Evolutionary conservation across 305 asterid genomes (phyloP), one percentile per base, ranked within the genome.

Genomic region (Fraxinus nigra): DNA sequence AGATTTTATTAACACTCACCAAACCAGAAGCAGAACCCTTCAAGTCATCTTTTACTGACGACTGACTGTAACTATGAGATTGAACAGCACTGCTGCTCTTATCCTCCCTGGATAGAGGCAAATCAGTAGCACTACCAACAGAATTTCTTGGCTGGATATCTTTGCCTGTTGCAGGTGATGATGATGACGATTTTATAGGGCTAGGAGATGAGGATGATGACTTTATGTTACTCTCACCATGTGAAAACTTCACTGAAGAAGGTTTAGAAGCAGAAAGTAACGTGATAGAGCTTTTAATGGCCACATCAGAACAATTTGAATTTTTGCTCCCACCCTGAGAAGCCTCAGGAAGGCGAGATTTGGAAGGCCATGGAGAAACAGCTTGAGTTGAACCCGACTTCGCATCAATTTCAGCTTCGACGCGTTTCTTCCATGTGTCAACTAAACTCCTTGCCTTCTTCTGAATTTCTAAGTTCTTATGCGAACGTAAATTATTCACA

Each of bases 361-460:
- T 89, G 14, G 94, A 86, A 34, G 94, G 82, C 93, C 94, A 91
- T 0, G 84, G 79, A 75, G 86, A 56, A 70, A 82, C 82, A 54
- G 85, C 81, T 69, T 86, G 93, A 69, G 86, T 78, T 63, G 95
- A 82, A 37, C 89, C 88, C 70, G 89, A 77, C 78, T 90, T 92
- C 20, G 92, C 85, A 82, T 93, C 96, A 80, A 88, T 91, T 89
- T 92, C 95, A 51, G 91, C 93, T 78, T 91, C 96, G 5, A 93
- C 97, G 5, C 95, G 90, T 82, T 91, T 93, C 90, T 93, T 93
- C 97, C 97, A 93, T 32, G 91, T 89, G 86, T 89, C 94, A 35
- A 93, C 97, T 78, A 93, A 87, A 84, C 88, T 80, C 56, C 93
- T 87, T n/a, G 94, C 94, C 81, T 92, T 91, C 76, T 85, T 91